Evolutionary conservation across 2,329 filamentous ascomycete genomes (phyloP), one percentile per base, ranked within the genome.

Genomic region (Zarea fungicola): DNA sequence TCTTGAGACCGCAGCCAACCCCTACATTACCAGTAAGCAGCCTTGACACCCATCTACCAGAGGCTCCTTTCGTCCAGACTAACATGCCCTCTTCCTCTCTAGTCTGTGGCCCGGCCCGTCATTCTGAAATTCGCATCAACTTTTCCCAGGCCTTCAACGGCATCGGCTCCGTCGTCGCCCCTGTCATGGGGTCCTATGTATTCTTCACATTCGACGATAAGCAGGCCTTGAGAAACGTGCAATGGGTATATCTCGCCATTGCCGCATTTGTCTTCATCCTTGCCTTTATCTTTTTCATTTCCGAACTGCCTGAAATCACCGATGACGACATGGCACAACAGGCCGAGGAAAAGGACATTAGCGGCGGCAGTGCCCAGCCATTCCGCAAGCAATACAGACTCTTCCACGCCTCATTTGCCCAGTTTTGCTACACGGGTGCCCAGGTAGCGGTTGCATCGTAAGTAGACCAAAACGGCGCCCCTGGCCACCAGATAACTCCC

Each of bases 381-480:
- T 77, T 89, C 55, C 68, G 72, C 58, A 85, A 86, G 65, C 84
- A 89, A 57, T 89, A 85, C 64, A 80, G 81, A 19, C 73, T 91
- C 3, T 89, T 90, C 73, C 85, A 89, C 58, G 87, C 85, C 11
- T 79, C 85, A 0, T 78, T 83, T 56, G 84, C 85, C 0, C 87
- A 92, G 56, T 91, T 91, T 66, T 87, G 83, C 62, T 93, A 92
- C 63, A 85, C 73, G 0, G 87, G 87, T 41, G 81, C 85, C 0
- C 87, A 91, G 61, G 72, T 84, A 26, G 80, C 77, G 49, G 79
- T 84, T 48, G 81, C 81, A n/a, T n/a, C n/a, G n/a, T n/a, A n/a
- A n/a, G n/a, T n/a, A n/a, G n/a, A n/a, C n/a, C n/a, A n/a, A n/a
- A n/a, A n/a, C n/a, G n/a, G n/a, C n/a, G n/a, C n/a, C n/a, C n/a